Evolutionary conservation across 371 early-diverging fungal genomes (phyloP), one percentile per base, ranked within the genome.

Genomic region (Haplosporangium sp.): DNA sequence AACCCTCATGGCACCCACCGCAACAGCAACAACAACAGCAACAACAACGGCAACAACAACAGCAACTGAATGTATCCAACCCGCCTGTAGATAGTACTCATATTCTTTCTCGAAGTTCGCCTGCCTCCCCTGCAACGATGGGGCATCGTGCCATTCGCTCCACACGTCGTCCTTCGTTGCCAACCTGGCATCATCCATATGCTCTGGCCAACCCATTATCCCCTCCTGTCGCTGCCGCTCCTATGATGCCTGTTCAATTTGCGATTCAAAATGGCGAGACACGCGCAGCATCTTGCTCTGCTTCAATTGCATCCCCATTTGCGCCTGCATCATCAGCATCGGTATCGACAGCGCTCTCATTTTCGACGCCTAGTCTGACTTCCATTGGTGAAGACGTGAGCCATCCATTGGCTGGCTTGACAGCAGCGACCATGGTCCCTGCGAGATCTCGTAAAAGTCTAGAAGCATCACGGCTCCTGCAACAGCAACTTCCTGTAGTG

Each of bases 131-230:
- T 1, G 64, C 74, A n/a, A 60, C 74, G 0, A 13, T 54, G 1
- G 68, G 52, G 45, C 74, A 64, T 41, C 74, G 74, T 8, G 57
- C 57, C 12, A 37, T 57, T 16, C 59, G 64, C 3, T 55, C 46
- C 11, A 41, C n/a, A 12, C 59, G 74, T n/a, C 47, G 74, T 16
- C 64, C 74, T 0, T 74, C 74, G 10, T 53, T 74, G 56, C 74
- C 74, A n/a, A 45, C 56, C 11, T 55, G 63, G 76, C 20, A 58
- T 23, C 64, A 63, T 40, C 67, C 70, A 16, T 69, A 68, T 46
- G 63, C 62, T 36, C 9, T 61, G 53, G 46, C 21, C 38, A 59
- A 36, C 42, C 47, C 53, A 23, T 14, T 40, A 40, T 36, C 47
- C 16, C 29, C 61, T 7, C 20, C 47, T 23, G 16, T 38, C 20